Percentiles rank a stretch among this genome's conserved stretches.
Conservation (phyloP, 2,329 filamentous ascomycete genomes). For the Immersiporthe knoxdaviesiana region DNA sequence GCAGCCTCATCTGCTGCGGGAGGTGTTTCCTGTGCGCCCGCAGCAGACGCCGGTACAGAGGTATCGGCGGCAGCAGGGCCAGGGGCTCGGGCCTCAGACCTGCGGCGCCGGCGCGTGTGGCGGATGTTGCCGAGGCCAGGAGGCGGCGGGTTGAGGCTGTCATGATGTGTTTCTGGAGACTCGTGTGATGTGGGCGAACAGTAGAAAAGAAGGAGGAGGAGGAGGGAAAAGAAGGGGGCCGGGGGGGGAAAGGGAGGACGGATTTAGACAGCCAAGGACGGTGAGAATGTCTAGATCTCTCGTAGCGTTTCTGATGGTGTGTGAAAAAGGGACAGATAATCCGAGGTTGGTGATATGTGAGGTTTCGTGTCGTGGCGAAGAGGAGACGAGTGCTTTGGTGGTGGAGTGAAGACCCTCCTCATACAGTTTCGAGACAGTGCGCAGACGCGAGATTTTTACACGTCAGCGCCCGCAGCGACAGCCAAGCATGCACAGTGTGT, state of each 20-base stretch:
- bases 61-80: slow-evolving; percentile 83
- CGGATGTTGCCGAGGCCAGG: slow-evolving; percentile 44
- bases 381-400: background rate
- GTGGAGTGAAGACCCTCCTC: background rate
- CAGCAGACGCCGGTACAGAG: slow-evolving; percentile 84
- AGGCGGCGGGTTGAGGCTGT: slow-evolving; percentile 27
- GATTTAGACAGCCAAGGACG: too few species aligned
- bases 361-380: background rate
- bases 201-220: background rate
- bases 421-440: background rate
- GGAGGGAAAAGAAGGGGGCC: background rate
- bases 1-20: slow-evolving; percentile 71
- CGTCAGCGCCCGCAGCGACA: background rate
- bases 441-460: background rate
- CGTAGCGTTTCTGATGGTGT: background rate
- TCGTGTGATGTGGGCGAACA: background rate
- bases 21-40: slow-evolving; percentile 83
- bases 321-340: background rate
- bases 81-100: slow-evolving; percentile 48
- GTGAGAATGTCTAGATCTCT: background rate
- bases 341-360: background rate
- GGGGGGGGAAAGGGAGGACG: background rate
- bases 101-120: slow-evolving; percentile 40
- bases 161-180: slow-evolving; percentile 7
- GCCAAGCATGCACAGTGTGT: background rate